Base-by-base conservation (phyloP, 768 basidiomycete species). In the Omphalotus guepiniiformis region DNA sequence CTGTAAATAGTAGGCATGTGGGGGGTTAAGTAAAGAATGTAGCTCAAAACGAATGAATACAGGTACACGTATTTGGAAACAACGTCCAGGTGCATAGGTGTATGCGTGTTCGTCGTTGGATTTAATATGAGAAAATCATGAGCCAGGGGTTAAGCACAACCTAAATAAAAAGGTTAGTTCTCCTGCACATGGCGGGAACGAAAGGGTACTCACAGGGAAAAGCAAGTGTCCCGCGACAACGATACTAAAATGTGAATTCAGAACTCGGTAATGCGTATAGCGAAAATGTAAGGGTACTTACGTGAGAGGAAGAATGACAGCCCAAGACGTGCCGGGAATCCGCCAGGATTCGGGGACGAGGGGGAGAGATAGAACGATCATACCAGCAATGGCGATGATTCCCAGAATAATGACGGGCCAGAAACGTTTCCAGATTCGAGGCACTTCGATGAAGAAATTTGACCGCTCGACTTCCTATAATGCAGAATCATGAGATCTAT, bases 391-490 rank as follows among this genome's bases (percentile, higher is more conserved):
- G 9, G 70, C 52, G 15, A 72, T 47, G 53, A 80, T 68, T 38
- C 78, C 82, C 18, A 88, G 47, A 16, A 76, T 49, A 52, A 89
- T 72, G 35, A 79, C 76, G 39, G 79, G 57, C 74, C 85, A 82
- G 69, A 89, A 94, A 3, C 90, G 83, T 53, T 81, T 80, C 58
- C 85, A 69, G 60, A 94, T 92, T 48, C 80, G 79, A 1, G 93
- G 93, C 11, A 93, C 81, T 63, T 95, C 92, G 47, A 86, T 79
- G 78, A 88, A 93, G 72, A 95, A 93, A 61, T 93, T 93, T 4
- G 86, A 88, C 39, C 80, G 75, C 64, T 93, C 85, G 32, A 93
- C 88, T 64, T 89, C 87, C 77, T 92, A 79, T 58, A 19, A 15
- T 9, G 7, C n/a, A n/a, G 6, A 27, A 23, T 23, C 16, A 23